These are phyloP conservation scores for Syzygium aqueum DNA, from an alignment of 345 rosid genomes.

Conservation along the genomic window DNA sequence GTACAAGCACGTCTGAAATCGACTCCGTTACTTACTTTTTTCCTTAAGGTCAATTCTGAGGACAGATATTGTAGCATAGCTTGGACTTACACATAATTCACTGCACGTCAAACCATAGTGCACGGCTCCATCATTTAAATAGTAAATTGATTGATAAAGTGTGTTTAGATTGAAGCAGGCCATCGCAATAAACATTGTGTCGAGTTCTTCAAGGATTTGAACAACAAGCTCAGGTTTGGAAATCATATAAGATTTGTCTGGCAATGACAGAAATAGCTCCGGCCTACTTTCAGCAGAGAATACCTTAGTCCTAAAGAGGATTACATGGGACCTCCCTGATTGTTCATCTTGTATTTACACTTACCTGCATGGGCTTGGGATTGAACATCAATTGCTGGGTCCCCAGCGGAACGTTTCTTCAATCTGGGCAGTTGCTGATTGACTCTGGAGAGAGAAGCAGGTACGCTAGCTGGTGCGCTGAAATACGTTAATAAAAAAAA, in stretches of 20 bases:
- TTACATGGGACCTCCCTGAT: background rate
- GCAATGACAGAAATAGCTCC: background rate
- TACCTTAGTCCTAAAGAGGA: background rate
- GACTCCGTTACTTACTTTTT: background rate
- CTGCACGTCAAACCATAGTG: background rate
- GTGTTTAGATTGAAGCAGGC: background rate
- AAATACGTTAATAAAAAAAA: background rate
- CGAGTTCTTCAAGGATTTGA: background rate
- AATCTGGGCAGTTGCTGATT: background rate
- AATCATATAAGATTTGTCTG: background rate
- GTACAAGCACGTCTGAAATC: no score
- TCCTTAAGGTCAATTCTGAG: background rate
- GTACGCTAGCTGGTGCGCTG: background rate
- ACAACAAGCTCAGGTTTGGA: background rate
- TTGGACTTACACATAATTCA: background rate
- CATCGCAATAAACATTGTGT: background rate
- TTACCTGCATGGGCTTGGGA: background rate
- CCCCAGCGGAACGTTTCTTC: background rate
- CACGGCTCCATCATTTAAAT: background rate
- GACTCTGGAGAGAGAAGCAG: background rate
- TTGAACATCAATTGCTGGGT: rapidly evolving
- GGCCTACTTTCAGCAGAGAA: background rate
- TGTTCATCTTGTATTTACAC: background rate
- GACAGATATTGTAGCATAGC: background rate
- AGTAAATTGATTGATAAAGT: background rate